Conservation (phyloP, 148 eudicot genomes). For the Salicornia ramosissima region DNA sequence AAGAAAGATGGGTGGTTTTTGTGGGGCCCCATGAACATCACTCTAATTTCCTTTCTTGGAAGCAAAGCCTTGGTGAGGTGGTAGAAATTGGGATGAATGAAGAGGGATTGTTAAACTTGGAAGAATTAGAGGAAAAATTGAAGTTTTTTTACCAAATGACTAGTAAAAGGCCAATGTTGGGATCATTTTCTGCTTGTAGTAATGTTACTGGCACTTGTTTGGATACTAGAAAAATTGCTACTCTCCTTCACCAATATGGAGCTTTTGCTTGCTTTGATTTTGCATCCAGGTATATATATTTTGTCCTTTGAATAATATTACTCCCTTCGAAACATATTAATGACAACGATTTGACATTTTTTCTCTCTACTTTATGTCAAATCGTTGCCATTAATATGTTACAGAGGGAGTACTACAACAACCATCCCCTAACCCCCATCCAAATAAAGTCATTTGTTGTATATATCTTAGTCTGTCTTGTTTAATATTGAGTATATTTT, state of each 20-base stretch:
- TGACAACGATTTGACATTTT: too few species aligned
- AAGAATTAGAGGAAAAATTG: conserved; percentile 13
- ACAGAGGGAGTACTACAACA: too few species aligned
- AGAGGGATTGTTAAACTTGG: conserved; percentile 23
- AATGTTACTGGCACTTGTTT: conserved; percentile 36
- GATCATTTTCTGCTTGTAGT: conserved; percentile 39
- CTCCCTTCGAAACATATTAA: too few species aligned
- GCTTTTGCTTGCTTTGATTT: conserved; percentile 55
- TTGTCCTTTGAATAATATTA: too few species aligned
- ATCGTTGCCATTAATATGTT: too few species aligned
- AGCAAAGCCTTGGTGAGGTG: conserved; percentile 28
- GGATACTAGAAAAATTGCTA: conserved; percentile 39
- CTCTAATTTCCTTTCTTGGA: conserved; percentile 32
- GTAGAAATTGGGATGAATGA: conserved; percentile 27
- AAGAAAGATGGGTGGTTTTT: conserved; percentile 36
- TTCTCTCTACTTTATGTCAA: too few species aligned
- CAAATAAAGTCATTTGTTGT: too few species aligned
- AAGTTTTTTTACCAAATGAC: neutral
- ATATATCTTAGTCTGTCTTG: too few species aligned
- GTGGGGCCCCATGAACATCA: conserved; percentile 37
- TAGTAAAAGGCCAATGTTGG: conserved; percentile 27
- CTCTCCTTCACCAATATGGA: conserved; percentile 39
- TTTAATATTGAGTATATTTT: too few species aligned
- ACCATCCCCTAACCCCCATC: too few species aligned
- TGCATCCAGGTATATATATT: conserved; percentile 39